A percentile compares a stretch with the other conserved stretches of the same genome.
Evolutionary conservation across 306 rosid genomes (phyloP).

Genomic region (Herpetospermum pedunculosum): DNA sequence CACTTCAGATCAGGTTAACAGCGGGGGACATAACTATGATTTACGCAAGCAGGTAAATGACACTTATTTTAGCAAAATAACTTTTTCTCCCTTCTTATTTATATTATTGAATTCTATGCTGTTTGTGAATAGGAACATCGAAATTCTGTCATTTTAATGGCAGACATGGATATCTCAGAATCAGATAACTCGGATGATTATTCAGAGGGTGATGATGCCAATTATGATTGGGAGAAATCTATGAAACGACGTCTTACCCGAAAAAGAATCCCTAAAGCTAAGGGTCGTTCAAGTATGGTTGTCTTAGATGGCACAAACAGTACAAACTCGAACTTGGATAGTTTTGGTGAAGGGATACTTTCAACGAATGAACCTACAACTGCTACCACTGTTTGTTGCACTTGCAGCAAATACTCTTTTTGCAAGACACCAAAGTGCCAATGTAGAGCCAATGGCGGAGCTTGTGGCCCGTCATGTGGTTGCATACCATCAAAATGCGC

Average conservation of each 20-base stretch:
- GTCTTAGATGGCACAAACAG: slow-evolving; percentile 11
- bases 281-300: slow-evolving; percentile 22
- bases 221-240: slow-evolving; percentile 34
- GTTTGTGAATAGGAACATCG: slow-evolving; percentile 40
- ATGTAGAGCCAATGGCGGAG: slow-evolving; percentile 37
- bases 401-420: slow-evolving; percentile 49
- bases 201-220: slow-evolving; percentile 20
- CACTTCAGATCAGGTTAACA: slow-evolving; percentile 6
- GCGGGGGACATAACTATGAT: slow-evolving; percentile 43
- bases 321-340: slow-evolving; percentile 20
- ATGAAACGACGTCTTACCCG: slow-evolving; percentile 9
- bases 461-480: slow-evolving; percentile 51
- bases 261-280: slow-evolving; percentile 29
- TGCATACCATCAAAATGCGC: slow-evolving; percentile 47
- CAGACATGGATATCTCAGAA: slow-evolving; percentile 78
- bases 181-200: slow-evolving; percentile 42
- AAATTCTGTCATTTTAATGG: slow-evolving; percentile 33
- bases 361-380: not conserved
- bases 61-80: not conserved
- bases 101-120: not conserved
- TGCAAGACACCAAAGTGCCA: slow-evolving; percentile 70
- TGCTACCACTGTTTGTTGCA: slow-evolving; percentile 38
- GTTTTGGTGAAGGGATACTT: slow-evolving; percentile 19
- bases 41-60: slow-evolving; percentile 44
- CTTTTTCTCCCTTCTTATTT: not conserved